Conservation (phyloP, 2,329 filamentous ascomycete species). For the Curvularia sp. region DNA sequence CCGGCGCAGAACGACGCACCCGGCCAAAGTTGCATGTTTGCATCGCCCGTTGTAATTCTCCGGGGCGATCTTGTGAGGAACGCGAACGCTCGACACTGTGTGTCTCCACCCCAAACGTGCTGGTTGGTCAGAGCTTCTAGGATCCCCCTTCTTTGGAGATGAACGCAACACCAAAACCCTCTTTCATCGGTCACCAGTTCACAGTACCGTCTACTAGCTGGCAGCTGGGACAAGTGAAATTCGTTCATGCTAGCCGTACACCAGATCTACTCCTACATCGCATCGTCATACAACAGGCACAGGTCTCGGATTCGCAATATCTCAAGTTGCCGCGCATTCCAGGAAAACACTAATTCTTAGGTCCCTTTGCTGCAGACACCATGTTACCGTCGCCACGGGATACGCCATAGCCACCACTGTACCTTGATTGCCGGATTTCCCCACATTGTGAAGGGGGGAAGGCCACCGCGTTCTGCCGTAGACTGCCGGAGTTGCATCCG, state of each 20-base stretch:
- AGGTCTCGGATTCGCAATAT: constrained; percentile 5
- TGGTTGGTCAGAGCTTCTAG: constrained; percentile 13
- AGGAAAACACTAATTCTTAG: constrained; percentile 1
- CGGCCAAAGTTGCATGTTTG: constrained; percentile 5
- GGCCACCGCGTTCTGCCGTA: neutral
- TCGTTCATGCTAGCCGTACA: neutral
- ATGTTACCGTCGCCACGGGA: neutral
- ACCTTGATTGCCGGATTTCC: constrained; percentile 4
- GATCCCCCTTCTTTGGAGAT: constrained; percentile 5
- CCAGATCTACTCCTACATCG: neutral
- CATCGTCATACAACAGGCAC: neutral
- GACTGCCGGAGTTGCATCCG: constrained; percentile 6
- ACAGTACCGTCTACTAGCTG: neutral
- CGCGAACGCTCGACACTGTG: constrained; percentile 3
- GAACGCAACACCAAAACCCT: constrained; percentile 10
- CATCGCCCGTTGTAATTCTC: constrained; percentile 21
- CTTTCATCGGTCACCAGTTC: neutral
- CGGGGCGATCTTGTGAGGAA: constrained; percentile 18
- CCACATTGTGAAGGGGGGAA: constrained; percentile 7
- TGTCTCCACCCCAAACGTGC: constrained; percentile 12
- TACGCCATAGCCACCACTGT: constrained; percentile 1
- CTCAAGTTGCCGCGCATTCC: neutral
- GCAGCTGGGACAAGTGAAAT: neutral
- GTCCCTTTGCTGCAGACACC: neutral
- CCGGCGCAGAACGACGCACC: constrained; percentile 11